Base-by-base conservation (phyloP, 1,284 basidiomycete species). In the Gomphus sp. region DNA sequence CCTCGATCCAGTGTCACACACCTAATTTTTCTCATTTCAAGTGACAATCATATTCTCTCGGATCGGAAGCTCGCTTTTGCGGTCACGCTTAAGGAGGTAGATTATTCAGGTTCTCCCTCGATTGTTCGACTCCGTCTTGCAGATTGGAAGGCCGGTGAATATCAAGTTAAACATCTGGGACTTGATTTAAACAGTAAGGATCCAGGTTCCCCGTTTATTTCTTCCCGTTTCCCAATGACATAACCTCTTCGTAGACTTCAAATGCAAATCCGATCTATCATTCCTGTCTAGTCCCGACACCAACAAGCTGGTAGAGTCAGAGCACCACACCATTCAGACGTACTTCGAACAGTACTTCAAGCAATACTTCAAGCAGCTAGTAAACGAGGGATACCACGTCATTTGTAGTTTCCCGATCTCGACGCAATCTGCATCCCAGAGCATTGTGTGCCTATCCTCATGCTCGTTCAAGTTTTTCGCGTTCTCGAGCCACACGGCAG, bases 351-450 rank as follows among this genome's bases (percentile, higher is more conserved):
- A 49, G 31, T 73, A 72, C 63, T 67, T 73, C 28, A 5, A 5
- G 2, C 28, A 31, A 31, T 31, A 31, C 28, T 31, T 31, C 65
- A 55, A 62, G 2, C 61, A 65, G 18, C 56, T 72, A 18, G 60
- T 62, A 28, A 51, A 62, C 4, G 60, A 62, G 11, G 69, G 67
- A 22, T 61, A 69, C 39, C 64, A 71, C 64, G 62, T 73, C 55
- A 56, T 73, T 48, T 65, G 69, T 58, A 69, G 68, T 25, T 59
- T 71, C 25, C 72, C 72, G 8, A 60, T 70, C 56, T 69, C 37
- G 25, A 34, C 61, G 62, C 55, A 25, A 39, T 55, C 16, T 56
- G 52, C 25, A 33, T 62, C 68, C 28, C 68, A 66, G 8, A 28
- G 61, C 6, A 34, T 53, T 18, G 5, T 41, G 16, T 41, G 2